Evolutionary conservation across 768 basidiomycete species (phyloP).

Genomic region (Collybiopsis confluens): DNA sequence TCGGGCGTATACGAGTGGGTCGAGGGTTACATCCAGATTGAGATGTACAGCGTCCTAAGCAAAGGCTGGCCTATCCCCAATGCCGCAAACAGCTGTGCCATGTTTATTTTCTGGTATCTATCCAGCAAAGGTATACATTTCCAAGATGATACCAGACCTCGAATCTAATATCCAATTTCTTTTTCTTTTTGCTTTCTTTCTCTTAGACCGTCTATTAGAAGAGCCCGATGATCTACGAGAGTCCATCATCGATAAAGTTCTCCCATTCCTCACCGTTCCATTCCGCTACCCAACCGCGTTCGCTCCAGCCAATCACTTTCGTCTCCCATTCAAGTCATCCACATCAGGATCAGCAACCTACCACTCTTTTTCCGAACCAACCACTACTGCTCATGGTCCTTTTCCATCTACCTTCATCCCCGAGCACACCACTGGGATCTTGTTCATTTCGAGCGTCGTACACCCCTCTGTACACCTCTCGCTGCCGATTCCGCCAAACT

Average conservation of each 20-base stretch:
- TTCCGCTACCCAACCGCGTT: conserved; percentile 53
- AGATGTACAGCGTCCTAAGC: conserved; percentile 37
- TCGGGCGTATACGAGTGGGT: conserved; percentile 47
- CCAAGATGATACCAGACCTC: no score
- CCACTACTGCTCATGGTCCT: conserved; percentile 33
- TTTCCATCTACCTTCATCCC: conserved; percentile 40
- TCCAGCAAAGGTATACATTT: conserved; percentile 41
- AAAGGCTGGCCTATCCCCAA: conserved; percentile 59
- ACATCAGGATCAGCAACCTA: no score
- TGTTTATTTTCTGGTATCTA: conserved; percentile 66
- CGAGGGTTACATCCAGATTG: conserved; percentile 38
- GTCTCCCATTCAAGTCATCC: conserved; percentile 39
- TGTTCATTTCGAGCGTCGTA: conserved; percentile 26
- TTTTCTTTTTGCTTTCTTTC: neutral
- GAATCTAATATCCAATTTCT: neutral
- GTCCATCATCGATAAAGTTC: conserved; percentile 25
- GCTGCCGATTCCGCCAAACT: conserved; percentile 57
- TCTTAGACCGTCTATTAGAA: conserved; percentile 20
- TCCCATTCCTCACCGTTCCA: conserved; percentile 46
- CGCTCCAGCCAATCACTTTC: conserved; percentile 59
- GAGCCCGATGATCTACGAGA: conserved; percentile 25
- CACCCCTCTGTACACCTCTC: conserved; percentile 34
- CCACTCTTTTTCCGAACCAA: conserved; percentile 4
- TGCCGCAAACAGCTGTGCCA: conserved; percentile 41
- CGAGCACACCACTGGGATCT: conserved; percentile 22